A percentile compares a stretch with the other conserved stretches of the same genome.
Conservation (phyloP, 805 yeast species). For the Cyberlindnera euphorbiae region DNA sequence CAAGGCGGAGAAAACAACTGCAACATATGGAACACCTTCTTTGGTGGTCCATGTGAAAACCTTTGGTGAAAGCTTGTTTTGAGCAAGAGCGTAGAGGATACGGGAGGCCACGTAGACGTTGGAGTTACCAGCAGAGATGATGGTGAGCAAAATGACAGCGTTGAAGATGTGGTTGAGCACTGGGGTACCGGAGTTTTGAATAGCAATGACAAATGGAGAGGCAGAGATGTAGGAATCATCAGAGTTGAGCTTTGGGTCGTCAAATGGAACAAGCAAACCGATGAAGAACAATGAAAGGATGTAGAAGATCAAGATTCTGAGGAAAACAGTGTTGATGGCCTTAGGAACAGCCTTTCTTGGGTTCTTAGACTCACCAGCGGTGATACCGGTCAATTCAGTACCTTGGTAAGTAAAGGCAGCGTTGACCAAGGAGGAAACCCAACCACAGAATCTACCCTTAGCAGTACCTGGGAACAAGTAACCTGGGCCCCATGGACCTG, state of each 20-base stretch:
- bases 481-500: conserved; percentile 74
- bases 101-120: conserved; percentile 70
- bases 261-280: conserved; percentile 65
- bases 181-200: conserved; percentile 60
- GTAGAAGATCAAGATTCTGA: conserved; percentile 63
- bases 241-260: conserved; percentile 48
- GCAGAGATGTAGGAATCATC: conserved; percentile 40
- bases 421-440: conserved; percentile 62
- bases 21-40: conserved; percentile 56
- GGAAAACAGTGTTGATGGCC: conserved; percentile 65
- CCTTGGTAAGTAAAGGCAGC: conserved; percentile 84
- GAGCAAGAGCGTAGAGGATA: conserved; percentile 61
- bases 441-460: conserved; percentile 62
- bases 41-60: conserved; percentile 44
- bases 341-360: conserved; percentile 70
- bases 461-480: conserved; percentile 41
- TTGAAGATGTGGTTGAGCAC: conserved; percentile 67
- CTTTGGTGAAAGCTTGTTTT: conserved; percentile 52
- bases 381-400: conserved; percentile 68
- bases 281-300: conserved; percentile 60
- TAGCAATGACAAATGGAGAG: conserved; percentile 73
- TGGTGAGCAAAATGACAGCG: conserved; percentile 61
- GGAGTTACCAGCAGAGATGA: conserved; percentile 77
- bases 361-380: conserved; percentile 70
- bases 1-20: conserved; percentile 52